Percentiles rank a stretch among this genome's conserved stretches.
phyloP scores from a whole-genome alignment of 176 grass and related monocot genomes.

The Otatea glauca region DNA sequence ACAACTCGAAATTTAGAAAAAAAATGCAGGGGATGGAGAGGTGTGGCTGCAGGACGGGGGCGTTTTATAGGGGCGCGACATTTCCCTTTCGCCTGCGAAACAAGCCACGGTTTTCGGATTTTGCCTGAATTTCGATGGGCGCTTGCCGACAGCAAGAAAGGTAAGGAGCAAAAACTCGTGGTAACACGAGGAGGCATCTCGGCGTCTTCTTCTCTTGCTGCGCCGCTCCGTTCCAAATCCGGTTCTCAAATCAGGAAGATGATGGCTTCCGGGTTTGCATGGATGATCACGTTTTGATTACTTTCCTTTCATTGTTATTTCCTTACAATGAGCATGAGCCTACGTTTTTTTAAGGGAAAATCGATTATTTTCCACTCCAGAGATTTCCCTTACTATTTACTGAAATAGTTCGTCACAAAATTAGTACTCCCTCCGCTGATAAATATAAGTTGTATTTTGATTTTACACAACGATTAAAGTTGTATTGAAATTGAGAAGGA shows the following conservation, averaged over 20 bases:
- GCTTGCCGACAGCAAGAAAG: neutral
- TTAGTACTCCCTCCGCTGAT: too few species aligned
- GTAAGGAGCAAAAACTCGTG: neutral
- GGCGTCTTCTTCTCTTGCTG: neutral
- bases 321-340: neutral
- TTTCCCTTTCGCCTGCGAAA: constrained; percentile 14
- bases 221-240: constrained; percentile 27
- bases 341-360: too few species aligned
- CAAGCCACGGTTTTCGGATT: constrained; percentile 36
- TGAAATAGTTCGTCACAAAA: too few species aligned
- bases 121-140: neutral
- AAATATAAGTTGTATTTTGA: too few species aligned
- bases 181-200: neutral
- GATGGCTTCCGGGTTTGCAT: constrained; percentile 17
- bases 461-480: too few species aligned
- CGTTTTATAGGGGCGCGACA: constrained; percentile 32
- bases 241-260: neutral
- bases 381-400: too few species aligned
- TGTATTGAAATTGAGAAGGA: too few species aligned
- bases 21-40: constrained; percentile 8
- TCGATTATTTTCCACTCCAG: too few species aligned
- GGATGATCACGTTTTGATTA: neutral
- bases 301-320: neutral
- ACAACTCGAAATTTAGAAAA: neutral
- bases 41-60: neutral